Percentiles rank a stretch among this genome's conserved stretches.
Conservation (phyloP, 208 protist species). For the Trichomonas tenax region DNA sequence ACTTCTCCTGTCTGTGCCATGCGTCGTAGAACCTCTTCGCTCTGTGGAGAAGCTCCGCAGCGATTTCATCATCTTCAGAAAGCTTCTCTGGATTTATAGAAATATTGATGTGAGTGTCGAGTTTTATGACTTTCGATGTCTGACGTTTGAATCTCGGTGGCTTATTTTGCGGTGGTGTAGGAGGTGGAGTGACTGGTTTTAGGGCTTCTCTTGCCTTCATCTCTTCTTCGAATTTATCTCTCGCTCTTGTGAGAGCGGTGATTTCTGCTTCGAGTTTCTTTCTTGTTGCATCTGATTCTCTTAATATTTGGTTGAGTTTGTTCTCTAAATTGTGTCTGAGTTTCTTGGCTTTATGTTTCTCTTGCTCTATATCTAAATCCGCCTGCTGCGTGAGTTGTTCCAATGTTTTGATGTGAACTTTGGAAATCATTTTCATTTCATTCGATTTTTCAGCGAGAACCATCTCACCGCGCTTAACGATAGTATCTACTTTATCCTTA, state of each 20-base stretch:
- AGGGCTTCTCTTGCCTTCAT: background rate
- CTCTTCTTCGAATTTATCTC: background rate
- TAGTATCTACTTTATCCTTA: background rate
- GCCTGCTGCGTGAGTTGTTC: background rate
- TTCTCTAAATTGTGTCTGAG: background rate
- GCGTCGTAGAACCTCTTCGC: background rate
- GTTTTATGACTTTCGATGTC: background rate
- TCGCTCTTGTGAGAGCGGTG: background rate
- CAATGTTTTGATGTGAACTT: background rate
- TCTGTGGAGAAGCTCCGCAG: background rate
- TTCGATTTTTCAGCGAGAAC: background rate
- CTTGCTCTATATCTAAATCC: background rate
- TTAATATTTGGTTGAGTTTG: background rate
- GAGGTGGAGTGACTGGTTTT: background rate
- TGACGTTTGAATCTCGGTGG: background rate
- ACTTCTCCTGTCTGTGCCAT: background rate
- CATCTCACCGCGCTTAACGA: background rate
- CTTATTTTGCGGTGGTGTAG: background rate
- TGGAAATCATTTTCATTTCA: background rate
- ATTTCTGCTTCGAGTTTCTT: background rate
- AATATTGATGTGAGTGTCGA: background rate
- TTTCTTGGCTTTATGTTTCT: background rate
- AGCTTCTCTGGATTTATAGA: background rate
- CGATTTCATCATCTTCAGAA: background rate
- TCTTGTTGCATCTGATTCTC: background rate